These are phyloP conservation scores for Hyaloperonospora arabidopsidis DNA, from an alignment of 352 stramenopile genomes.

Conservation along the genomic window DNA sequence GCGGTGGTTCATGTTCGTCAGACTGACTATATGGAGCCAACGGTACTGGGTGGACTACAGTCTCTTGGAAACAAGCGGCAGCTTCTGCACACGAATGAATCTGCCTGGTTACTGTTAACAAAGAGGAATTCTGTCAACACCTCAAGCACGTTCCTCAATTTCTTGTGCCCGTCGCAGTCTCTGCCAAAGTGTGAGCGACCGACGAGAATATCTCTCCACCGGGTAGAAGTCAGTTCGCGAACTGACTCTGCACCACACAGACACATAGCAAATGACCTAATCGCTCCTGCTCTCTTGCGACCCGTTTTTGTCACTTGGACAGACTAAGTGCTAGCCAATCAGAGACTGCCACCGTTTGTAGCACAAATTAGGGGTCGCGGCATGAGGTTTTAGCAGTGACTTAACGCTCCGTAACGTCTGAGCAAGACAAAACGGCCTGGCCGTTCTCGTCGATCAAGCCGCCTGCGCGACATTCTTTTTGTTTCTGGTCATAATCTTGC, in stretches of 20 bases:
- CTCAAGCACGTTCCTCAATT: slow-evolving; percentile 17
- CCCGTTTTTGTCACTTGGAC: slow-evolving; percentile 1
- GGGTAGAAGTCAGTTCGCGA: slow-evolving; percentile 25
- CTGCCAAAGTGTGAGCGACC: slow-evolving; percentile 27
- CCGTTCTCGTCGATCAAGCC: too few relatives aligned
- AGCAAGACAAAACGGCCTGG: too few relatives aligned
- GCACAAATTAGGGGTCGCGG: not conserved
- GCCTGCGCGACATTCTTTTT: too few relatives aligned
- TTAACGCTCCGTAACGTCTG: too few relatives aligned
- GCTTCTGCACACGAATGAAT: slow-evolving; percentile 3
- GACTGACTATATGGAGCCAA: not conserved
- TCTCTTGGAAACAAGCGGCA: slow-evolving; percentile 2
- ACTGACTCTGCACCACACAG: slow-evolving; percentile 15
- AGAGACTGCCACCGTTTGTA: not conserved
- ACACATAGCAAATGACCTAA: slow-evolving; percentile 1
- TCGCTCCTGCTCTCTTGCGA: slow-evolving; percentile 2
- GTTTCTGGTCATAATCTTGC: too few relatives aligned
- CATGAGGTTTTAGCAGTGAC: too few relatives aligned
- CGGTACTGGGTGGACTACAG: slow-evolving; percentile 15
- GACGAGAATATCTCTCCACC: slow-evolving; percentile 18
- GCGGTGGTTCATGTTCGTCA: slow-evolving; percentile 29
- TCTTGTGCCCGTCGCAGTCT: slow-evolving; percentile 30
- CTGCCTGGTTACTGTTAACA: slow-evolving; percentile 15
- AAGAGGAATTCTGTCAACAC: too few relatives aligned
- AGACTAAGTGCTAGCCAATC: not conserved